Conservation (phyloP, 108 stramenopile genomes). For the Parietichytrium sp. region DNA sequence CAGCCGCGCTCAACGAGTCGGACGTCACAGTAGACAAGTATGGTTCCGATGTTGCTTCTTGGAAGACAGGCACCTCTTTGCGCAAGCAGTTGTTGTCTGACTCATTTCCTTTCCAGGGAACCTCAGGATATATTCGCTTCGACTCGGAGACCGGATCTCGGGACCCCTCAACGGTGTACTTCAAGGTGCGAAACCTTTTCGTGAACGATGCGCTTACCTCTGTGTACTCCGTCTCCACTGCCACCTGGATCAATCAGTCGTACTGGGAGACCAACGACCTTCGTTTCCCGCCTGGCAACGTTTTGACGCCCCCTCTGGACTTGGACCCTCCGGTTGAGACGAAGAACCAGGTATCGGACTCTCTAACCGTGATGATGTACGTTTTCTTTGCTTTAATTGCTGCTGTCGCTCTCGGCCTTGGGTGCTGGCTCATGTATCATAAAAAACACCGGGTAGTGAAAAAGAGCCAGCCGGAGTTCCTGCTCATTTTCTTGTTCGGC, state of each 20-base stretch:
- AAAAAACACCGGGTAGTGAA: not conserved
- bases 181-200: constrained; percentile 4
- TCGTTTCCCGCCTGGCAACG: not conserved
- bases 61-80: not conserved
- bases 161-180: not conserved
- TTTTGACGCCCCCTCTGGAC: not conserved
- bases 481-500: not conserved
- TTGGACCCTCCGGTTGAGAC: not conserved
- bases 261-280: not conserved
- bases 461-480: constrained; percentile 26
- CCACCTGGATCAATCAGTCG: not conserved
- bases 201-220: not conserved
- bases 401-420: not conserved
- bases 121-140: not conserved
- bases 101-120: not conserved
- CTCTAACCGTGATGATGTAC: not conserved
- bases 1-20: not conserved
- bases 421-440: not conserved
- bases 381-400: not conserved
- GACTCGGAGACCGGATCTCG: constrained; percentile 1
- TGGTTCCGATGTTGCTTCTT: not conserved
- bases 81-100: not conserved
- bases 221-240: not conserved
- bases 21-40: not conserved
- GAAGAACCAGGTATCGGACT: not conserved